Conservation (phyloP, 257 asterid species). For the Striga asiatica region DNA sequence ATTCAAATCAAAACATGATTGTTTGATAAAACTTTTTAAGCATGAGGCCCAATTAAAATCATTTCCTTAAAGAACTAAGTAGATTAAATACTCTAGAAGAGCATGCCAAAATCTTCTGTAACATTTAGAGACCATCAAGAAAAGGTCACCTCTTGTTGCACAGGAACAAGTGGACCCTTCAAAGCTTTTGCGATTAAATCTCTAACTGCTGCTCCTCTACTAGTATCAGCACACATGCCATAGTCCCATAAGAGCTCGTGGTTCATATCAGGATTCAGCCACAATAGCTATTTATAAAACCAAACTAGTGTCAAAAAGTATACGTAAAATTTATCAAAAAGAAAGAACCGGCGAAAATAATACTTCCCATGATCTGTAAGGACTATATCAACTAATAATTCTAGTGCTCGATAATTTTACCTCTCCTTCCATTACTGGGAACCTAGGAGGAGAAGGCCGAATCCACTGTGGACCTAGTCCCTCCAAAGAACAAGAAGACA, state of each 20-base stretch:
- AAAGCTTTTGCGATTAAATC: conserved; percentile 86
- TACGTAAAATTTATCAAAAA: too few species aligned
- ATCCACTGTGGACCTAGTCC: conserved; percentile 85
- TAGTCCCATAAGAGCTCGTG: conserved; percentile 94
- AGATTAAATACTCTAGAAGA: not conserved
- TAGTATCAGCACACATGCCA: conserved; percentile 97
- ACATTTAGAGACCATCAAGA: conserved; percentile 6
- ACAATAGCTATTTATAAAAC: conserved; percentile 56
- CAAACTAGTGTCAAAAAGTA: conserved; percentile 11
- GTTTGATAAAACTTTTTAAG: not conserved
- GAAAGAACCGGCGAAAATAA: too few species aligned
- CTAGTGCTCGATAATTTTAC: conserved; percentile 28
- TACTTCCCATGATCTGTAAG: conserved; percentile 2
- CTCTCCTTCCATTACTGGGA: conserved; percentile 83
- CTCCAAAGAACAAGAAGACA: conserved; percentile 54
- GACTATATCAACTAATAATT: conserved; percentile 12
- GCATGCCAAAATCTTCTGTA: not conserved
- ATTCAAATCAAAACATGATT: conserved; percentile 1
- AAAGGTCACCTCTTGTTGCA: conserved; percentile 76
- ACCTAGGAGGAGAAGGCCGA: conserved; percentile 87
- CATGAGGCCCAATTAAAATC: not conserved
- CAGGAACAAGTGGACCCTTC: conserved; percentile 79
- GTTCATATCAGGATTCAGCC: conserved; percentile 80
- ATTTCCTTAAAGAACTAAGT: not conserved
- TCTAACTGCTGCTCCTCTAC: conserved; percentile 90